Percentiles rank a stretch among this genome's conserved stretches.
Evolutionary conservation across 139 green algal species (phyloP).

Genomic region (Picochlorum costavermella): DNA sequence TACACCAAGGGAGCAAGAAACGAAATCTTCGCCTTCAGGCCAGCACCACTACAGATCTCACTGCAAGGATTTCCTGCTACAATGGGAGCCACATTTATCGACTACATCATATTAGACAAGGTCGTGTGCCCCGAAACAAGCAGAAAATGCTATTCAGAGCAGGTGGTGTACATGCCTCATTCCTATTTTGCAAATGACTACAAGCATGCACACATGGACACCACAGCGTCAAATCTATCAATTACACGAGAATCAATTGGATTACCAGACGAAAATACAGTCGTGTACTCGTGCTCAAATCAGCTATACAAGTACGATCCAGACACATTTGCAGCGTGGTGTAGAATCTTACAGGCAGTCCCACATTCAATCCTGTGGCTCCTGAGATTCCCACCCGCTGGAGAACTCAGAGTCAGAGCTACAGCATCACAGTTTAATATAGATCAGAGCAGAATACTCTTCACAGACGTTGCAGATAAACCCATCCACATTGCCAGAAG

Average conservation of each 20-base stretch:
- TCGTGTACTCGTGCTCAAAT: constrained; percentile 80
- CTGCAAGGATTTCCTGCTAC: constrained; percentile 90
- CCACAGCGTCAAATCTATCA: constrained; percentile 19
- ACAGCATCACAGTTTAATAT: constrained; percentile 47
- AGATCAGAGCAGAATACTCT: constrained; percentile 65
- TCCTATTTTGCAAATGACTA: constrained; percentile 96
- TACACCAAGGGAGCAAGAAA: constrained; percentile 92
- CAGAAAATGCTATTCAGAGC: constrained; percentile 72
- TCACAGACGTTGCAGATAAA: constrained; percentile 86
- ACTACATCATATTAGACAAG: constrained; percentile 78
- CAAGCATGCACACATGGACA: constrained; percentile 56
- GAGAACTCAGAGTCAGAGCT: constrained; percentile 44
- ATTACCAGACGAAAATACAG: constrained; percentile 57
- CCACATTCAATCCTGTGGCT: constrained; percentile 79
- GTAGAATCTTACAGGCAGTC: constrained; percentile 61
- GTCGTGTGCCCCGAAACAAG: constrained; percentile 47
- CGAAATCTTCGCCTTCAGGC: constrained; percentile 82
- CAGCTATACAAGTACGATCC: constrained; percentile 91
- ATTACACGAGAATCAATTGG: constrained; percentile 38
- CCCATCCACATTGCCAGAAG: constrained; percentile 68
- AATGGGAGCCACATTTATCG: constrained; percentile 66
- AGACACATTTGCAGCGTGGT: constrained; percentile 75
- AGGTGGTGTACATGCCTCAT: constrained; percentile 74
- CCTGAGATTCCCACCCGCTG: constrained; percentile 77
- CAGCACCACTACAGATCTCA: constrained; percentile 70